phyloP scores from a whole-genome alignment of 805 yeast species.

The Lachancea dasiensis region DNA sequence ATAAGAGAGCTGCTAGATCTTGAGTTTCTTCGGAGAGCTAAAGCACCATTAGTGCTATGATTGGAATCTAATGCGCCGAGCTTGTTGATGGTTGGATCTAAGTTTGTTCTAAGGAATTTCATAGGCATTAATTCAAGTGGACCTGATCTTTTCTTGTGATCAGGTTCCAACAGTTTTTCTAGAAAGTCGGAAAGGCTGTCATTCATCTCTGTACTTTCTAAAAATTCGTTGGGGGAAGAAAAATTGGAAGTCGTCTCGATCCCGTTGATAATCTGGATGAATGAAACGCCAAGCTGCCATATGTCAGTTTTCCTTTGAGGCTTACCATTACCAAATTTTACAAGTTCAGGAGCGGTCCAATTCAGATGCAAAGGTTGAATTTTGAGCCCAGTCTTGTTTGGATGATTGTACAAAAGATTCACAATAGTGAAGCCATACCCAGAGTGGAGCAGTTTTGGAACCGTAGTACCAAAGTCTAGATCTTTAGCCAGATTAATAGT shows the following conservation, averaged over 20 bases:
- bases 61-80: constrained; percentile 17
- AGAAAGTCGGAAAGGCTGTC: constrained; percentile 63
- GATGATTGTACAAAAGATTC: constrained; percentile 35
- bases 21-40: constrained; percentile 4
- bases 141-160: constrained; percentile 66
- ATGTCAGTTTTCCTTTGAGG: constrained; percentile 82
- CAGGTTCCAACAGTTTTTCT: constrained; percentile 54
- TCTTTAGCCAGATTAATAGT: constrained; percentile 51
- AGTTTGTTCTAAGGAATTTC: constrained; percentile 71
- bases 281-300: constrained; percentile 84
- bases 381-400: constrained; percentile 28
- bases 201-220: constrained; percentile 43
- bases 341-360: constrained; percentile 82
- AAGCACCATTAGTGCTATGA: constrained; percentile 5
- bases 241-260: constrained; percentile 47
- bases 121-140: constrained; percentile 82
- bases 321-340: constrained; percentile 33
- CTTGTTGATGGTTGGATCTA: constrained; percentile 35
- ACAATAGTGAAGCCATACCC: constrained; percentile 50
- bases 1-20: constrained; percentile 2
- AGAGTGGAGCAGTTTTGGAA: constrained; percentile 54
- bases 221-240: constrained; percentile 58
- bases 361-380: constrained; percentile 19
- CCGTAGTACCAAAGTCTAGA: constrained; percentile 46
- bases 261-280: constrained; percentile 62